Conservation (phyloP, 202 grass and related monocot genomes). For the Cymbopogon flexuosus region DNA sequence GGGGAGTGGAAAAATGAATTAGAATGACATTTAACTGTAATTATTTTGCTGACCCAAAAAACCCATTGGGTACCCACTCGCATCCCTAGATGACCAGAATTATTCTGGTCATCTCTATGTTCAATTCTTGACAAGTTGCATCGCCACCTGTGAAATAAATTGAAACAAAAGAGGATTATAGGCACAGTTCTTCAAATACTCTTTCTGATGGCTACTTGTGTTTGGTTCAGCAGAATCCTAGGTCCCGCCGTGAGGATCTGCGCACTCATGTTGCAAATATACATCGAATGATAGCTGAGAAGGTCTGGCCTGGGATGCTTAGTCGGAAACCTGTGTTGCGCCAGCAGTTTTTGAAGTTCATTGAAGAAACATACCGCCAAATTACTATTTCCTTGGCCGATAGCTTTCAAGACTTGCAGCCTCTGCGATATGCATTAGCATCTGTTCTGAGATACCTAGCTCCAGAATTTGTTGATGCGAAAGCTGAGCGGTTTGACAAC, state of each 20-base stretch:
- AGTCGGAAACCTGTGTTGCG: conserved; percentile 69
- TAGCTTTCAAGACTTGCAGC: conserved; percentile 80
- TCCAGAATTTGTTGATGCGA: conserved; percentile 90
- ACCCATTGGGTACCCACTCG: not conserved
- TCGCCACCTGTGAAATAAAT: conserved; percentile 2
- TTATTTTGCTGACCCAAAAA: not conserved
- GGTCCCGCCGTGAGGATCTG: conserved; percentile 72
- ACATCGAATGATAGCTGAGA: conserved; percentile 87
- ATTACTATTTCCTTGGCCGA: conserved; percentile 50
- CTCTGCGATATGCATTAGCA: conserved; percentile 83
- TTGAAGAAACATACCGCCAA: conserved; percentile 87
- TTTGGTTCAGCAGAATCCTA: conserved; percentile 69
- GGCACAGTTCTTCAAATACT: not conserved
- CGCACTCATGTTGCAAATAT: conserved; percentile 81
- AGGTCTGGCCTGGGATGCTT: conserved; percentile 95
- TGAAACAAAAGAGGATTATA: conserved; percentile 8
- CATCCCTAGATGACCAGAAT: not conserved
- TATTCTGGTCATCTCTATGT: conserved; percentile 18
- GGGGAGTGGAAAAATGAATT: not conserved
- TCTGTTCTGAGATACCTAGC: conserved; percentile 82
- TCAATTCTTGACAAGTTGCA: not conserved
- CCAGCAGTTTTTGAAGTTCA: conserved; percentile 71
- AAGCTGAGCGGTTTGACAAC: conserved; percentile 76
- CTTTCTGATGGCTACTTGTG: conserved; percentile 26
- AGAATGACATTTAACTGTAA: not conserved